These are phyloP conservation scores for Pleurotus sapidus DNA, from an alignment of 768 basidiomycete genomes.

Conservation along the genomic window DNA sequence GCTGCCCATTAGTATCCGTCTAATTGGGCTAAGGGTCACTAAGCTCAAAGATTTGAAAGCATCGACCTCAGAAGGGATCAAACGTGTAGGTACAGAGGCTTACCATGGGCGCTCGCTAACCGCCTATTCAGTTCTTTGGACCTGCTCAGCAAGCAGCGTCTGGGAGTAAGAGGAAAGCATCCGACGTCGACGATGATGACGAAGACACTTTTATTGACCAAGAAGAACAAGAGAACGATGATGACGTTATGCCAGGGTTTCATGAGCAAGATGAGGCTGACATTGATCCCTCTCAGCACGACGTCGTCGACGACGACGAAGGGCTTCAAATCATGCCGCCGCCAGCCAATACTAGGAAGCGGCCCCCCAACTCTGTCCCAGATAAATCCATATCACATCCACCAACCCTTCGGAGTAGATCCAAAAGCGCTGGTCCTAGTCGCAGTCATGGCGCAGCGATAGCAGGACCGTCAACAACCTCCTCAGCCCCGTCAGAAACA, in stretches of 20 bases:
- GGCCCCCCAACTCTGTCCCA: not conserved
- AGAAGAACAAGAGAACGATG: slow-evolving; percentile 17
- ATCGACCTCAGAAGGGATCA: slow-evolving; percentile 53
- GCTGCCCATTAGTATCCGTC: slow-evolving; percentile 72
- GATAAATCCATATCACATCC: not conserved
- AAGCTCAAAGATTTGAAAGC: slow-evolving; percentile 82
- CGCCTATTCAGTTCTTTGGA: slow-evolving; percentile 54
- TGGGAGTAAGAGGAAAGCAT: slow-evolving; percentile 37
- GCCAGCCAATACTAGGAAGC: not conserved
- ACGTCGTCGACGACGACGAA: slow-evolving; percentile 17
- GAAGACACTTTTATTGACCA: slow-evolving; percentile 2
- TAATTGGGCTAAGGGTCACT: slow-evolving; percentile 87
- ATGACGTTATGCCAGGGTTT: slow-evolving; percentile 50
- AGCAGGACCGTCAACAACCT: slow-evolving; percentile 3
- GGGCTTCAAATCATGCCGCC: slow-evolving; percentile 16
- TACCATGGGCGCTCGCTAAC: not conserved
- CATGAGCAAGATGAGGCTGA: slow-evolving; percentile 49
- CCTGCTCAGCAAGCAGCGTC: slow-evolving; percentile 28
- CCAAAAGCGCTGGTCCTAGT: not conserved
- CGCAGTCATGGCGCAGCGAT: not conserved
- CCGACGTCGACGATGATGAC: slow-evolving; percentile 16
- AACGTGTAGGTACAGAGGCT: slow-evolving; percentile 50
- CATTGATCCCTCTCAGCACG: slow-evolving; percentile 16
- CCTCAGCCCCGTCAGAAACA: slow-evolving; percentile 15
- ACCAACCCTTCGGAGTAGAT: not conserved